A percentile compares a stretch with the other conserved stretches of the same genome.
These are phyloP conservation scores for Tuber magnatum DNA, from an alignment of 495 filamentous ascomycete genomes.

Conservation along the genomic window DNA sequence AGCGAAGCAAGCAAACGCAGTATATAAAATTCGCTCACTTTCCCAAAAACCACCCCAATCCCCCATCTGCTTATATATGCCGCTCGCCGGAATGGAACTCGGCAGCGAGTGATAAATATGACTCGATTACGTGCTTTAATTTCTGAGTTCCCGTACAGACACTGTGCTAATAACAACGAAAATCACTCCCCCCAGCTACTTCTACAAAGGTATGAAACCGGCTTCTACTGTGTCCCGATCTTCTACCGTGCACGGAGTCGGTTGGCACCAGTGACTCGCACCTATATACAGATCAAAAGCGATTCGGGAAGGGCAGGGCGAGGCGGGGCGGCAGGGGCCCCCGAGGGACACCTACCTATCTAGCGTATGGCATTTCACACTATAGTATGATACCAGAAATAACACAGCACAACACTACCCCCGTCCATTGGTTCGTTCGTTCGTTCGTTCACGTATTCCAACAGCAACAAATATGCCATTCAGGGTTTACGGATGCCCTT, in stretches of 20 bases:
- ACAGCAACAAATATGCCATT: too few species aligned
- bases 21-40: background rate
- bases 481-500: too few species aligned
- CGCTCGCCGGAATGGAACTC: background rate
- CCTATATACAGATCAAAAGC: background rate
- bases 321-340: too few species aligned
- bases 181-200: background rate
- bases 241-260: background rate
- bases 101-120: background rate
- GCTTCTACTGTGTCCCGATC: background rate
- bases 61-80: background rate
- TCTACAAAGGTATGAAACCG: background rate
- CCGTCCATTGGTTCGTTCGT: too few species aligned
- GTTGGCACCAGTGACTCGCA: too few species aligned
- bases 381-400: background rate
- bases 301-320: too few species aligned
- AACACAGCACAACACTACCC: background rate
- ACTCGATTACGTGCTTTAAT: background rate
- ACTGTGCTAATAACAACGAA: background rate
- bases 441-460: too few species aligned
- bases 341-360: too few species aligned
- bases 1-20: background rate
- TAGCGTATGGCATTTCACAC: too few species aligned
- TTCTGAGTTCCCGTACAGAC: too few species aligned
- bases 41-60: too few species aligned